A percentile compares a stretch with the other conserved stretches of the same genome.
Evolutionary conservation across 768 basidiomycete species (phyloP).

Genomic region (Inosperma sp.): DNA sequence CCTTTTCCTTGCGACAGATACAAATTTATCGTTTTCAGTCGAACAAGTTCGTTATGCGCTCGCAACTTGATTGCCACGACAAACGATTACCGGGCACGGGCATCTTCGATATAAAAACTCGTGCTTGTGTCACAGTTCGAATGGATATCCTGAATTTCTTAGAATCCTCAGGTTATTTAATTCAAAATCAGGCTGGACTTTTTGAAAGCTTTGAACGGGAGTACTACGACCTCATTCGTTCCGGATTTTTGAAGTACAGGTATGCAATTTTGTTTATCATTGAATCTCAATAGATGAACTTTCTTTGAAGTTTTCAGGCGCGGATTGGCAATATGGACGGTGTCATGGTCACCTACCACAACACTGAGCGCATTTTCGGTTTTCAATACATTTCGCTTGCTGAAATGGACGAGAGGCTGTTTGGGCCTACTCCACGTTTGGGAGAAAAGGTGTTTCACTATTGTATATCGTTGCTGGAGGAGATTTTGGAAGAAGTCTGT

Average conservation of each 20-base stretch:
- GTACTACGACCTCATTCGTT: conserved; percentile 90
- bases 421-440: conserved; percentile 49
- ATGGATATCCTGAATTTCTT: conserved; percentile 81
- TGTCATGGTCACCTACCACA: conserved; percentile 83
- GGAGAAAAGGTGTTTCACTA: conserved; percentile 75
- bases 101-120: conserved; percentile 95
- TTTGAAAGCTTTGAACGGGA: conserved; percentile 86
- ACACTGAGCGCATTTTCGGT: conserved; percentile 81
- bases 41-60: conserved; percentile 78
- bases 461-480: conserved; percentile 68
- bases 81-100: conserved; percentile 79
- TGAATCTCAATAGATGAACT: not conserved
- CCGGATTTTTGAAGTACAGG: conserved; percentile 94
- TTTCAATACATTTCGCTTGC: conserved; percentile 88
- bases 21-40: conserved; percentile 34
- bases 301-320: conserved; percentile 72
- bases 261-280: conserved; percentile 21
- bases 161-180: conserved; percentile 77
- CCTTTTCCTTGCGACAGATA: no score
- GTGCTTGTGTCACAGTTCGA: conserved; percentile 79
- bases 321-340: conserved; percentile 98
- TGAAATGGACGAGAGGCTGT: conserved; percentile 84
- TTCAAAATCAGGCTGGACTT: conserved; percentile 56
- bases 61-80: conserved; percentile 89
- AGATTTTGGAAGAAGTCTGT: conserved; percentile 52